A percentile compares a stretch with the other conserved stretches of the same genome.
Evolutionary conservation across 805 yeast genomes (phyloP).

Genomic region (Ogataea pignaliae): DNA sequence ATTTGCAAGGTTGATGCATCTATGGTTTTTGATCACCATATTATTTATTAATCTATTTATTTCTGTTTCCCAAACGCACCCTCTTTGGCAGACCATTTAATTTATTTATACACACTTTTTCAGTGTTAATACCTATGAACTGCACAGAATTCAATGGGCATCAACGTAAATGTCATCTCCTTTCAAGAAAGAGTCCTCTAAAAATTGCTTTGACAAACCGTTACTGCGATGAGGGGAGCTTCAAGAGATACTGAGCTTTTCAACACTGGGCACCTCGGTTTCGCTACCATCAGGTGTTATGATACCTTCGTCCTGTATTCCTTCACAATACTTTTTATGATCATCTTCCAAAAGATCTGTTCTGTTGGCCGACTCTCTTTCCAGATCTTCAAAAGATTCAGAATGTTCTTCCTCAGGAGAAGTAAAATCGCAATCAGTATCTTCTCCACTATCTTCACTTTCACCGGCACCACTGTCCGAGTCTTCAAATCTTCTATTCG

Average conservation of each 20-base stretch:
- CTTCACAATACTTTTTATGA: neutral
- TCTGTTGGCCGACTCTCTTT: slow-evolving; percentile 15
- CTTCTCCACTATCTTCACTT: slow-evolving; percentile 23
- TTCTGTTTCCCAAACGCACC: too few relatives aligned
- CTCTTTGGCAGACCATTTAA: too few relatives aligned
- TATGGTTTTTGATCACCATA: too few relatives aligned
- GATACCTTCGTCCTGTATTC: neutral
- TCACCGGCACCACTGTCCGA: slow-evolving; percentile 17
- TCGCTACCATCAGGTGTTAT: neutral
- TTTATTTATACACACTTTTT: neutral
- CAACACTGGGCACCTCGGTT: neutral
- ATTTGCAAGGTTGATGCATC: neutral
- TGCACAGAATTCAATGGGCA: too few relatives aligned
- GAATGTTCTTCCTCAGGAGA: slow-evolving; percentile 11
- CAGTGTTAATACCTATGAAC: too few relatives aligned
- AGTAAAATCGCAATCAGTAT: slow-evolving; percentile 21
- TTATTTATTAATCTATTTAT: too few relatives aligned
- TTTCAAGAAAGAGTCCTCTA: neutral
- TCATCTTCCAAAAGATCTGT: slow-evolving; percentile 6
- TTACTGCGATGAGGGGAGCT: too few relatives aligned
- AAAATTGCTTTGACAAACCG: too few relatives aligned
- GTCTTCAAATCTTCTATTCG: slow-evolving; percentile 43
- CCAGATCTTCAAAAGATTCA: slow-evolving; percentile 3
- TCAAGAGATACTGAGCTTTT: neutral
- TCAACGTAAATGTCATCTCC: neutral